Base-by-base conservation (phyloP, 768 basidiomycete species). In the Trametes punicea region DNA sequence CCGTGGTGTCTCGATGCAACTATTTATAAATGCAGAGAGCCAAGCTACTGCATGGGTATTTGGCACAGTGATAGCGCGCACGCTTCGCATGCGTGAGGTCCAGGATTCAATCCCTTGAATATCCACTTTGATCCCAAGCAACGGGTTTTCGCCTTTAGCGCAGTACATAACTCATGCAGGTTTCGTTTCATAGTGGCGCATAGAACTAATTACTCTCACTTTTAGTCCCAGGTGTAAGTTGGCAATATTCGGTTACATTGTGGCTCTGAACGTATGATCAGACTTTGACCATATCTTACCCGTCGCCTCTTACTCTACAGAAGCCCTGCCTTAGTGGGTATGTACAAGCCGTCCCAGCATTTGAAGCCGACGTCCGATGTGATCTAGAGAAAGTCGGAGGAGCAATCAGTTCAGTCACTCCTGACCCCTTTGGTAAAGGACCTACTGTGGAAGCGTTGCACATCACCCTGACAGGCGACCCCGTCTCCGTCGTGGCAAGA, bases 391-490 rank as follows among this genome's bases (percentile, higher is more conserved):
- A 8, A 21, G 7, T 4, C 15, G 23, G 25, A 15, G 26, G 2
- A 16, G 27, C 13, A 23, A 25, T 2, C 23, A 8, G 10, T 18
- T 5, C 29, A 46, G n/a, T 27, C 34, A 33, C 3, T 15, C 9
- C 10, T 23, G 3, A 5, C 13, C 1, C n/a, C 16, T 21, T 20
- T 16, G 5, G 2, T 11, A 34, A 54, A 33, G 34, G 13, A 41
- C 76, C 60, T 59, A 83, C 81, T 2, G 77, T 74, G 0, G 73
- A 69, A 1, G 79, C 62, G 62, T 84, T 76, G 59, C 84, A 85
- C 81, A 83, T 78, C 2, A 78, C 83, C 25, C 70, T 65, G 1
- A 78, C 76, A 4, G 74, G 69, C 0, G 74, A 62, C 6, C 68
- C 68, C 1, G 77, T 79, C 59, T 77, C 69, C 1, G 82, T 83